Base-by-base conservation (phyloP, 208 protist genomes). In the Crithidia thermophila region DNA sequence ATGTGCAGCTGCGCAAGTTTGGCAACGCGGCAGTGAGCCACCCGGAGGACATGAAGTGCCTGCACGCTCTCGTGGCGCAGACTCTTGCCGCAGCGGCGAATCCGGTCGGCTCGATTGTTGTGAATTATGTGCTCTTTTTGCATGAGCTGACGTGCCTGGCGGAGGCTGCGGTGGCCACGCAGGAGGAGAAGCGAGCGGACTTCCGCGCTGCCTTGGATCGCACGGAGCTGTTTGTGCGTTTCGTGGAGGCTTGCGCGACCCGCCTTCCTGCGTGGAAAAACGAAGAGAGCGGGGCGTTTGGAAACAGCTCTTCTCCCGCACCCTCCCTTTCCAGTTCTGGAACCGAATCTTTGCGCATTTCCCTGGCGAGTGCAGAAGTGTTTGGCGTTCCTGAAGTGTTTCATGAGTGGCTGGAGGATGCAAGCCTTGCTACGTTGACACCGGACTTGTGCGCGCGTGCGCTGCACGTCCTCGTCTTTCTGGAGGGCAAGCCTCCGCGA, bases 51-150 rank as follows among this genome's bases (percentile, higher is more conserved):
- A 60, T 96, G 30, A 96, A 96, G 73, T 96, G 91, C 59, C 71
- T 94, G n/a, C 91, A 96, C 72, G 91, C 91, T 1, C 77, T 94
- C 30, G 82, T 85, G 37, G 88, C 86, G 8, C 88, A 96, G 72
- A 80, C 72, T 3, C 64, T 96, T 20, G 78, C 77, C n/a, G 84
- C 82, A 13, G 86, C 85, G 0, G 50, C 55, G 11, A 94, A 93
- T 60, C 71, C 75, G 0, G 55, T 93, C 47, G 91, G 91, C 2
- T 72, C 77, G n/a, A 55, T 76, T 14, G 67, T 91, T 7, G 18
- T 84, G 1, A 82, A 85, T 20, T 93, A 90, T 52, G 72, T 96
- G 31, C 34, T 85, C 9, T 73, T 86, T 50, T 63, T 87, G 8
- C 52, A 80, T 34, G 21, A 72, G 20, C 46, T 75, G 2, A 59